A percentile compares a stretch with the other conserved stretches of the same genome.
phyloP scores from a whole-genome alignment of 345 rosid genomes.

The Hirschfeldia incana region DNA sequence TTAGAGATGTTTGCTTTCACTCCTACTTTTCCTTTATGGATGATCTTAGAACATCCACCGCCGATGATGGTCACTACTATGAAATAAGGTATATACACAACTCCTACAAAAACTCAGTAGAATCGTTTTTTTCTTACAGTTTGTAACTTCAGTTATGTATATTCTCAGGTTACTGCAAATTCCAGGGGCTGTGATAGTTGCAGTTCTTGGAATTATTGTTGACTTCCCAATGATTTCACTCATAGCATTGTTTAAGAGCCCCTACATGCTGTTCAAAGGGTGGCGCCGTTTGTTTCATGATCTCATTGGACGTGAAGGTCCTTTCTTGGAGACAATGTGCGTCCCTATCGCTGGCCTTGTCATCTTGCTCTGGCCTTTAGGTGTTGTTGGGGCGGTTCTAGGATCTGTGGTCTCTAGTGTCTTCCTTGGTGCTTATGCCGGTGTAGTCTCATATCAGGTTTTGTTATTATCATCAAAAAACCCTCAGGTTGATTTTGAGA shows the following conservation, averaged over 20 bases:
- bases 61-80: slow-evolving; percentile 59
- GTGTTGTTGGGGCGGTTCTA: slow-evolving; percentile 82
- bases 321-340: slow-evolving; percentile 95
- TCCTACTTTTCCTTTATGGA: slow-evolving; percentile 77
- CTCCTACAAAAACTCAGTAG: background rate
- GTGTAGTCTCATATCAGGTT: slow-evolving; percentile 71
- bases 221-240: slow-evolving; percentile 74
- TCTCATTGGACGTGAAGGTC: slow-evolving; percentile 97
- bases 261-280: slow-evolving; percentile 91
- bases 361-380: slow-evolving; percentile 94
- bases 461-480: background rate
- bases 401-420: slow-evolving; percentile 75
- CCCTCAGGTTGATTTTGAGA: background rate
- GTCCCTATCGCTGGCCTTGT: slow-evolving; percentile 97
- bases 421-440: slow-evolving; percentile 87
- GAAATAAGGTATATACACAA: slow-evolving; percentile 69
- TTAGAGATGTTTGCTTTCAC: slow-evolving; percentile 69
- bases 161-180: slow-evolving; percentile 66
- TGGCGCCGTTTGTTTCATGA: slow-evolving; percentile 95
- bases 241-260: slow-evolving; percentile 74
- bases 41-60: slow-evolving; percentile 54
- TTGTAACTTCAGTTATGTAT: background rate
- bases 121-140: background rate
- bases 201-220: slow-evolving; percentile 60
- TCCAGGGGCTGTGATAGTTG: slow-evolving; percentile 68